These are phyloP conservation scores for Cladorrhinum sp. DNA, from an alignment of 2,329 filamentous ascomycete genomes.

Conservation along the genomic window DNA sequence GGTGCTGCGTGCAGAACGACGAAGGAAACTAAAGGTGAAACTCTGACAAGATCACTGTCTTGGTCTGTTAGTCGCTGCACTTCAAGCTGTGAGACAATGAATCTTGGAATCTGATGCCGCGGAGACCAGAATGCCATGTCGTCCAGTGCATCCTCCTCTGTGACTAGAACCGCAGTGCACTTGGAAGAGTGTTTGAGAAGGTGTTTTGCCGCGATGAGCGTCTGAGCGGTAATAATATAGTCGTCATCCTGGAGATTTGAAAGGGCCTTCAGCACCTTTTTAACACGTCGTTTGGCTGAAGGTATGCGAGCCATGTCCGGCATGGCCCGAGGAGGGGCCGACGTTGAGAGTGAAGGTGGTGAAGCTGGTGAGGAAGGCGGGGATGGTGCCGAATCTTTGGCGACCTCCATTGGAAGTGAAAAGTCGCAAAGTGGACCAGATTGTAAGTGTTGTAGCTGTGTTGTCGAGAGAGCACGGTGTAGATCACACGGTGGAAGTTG, in stretches of 20 bases:
- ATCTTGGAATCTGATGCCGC: conserved; percentile 30
- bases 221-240: conserved; percentile 14
- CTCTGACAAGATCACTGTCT: conserved; percentile 29
- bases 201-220: conserved; percentile 20
- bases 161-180: conserved; percentile 13
- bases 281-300: background rate
- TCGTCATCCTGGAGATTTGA: conserved; percentile 16
- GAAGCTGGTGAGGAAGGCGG: background rate
- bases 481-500: no score
- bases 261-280: conserved; percentile 16
- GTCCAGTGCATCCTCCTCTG: background rate
- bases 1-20: conserved; percentile 27
- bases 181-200: conserved; percentile 12
- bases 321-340: background rate
- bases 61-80: conserved; percentile 38
- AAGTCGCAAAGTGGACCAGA: background rate
- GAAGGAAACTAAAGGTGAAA: conserved; percentile 36
- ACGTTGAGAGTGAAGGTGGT: background rate
- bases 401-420: background rate
- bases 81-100: conserved; percentile 41
- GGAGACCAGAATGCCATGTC: background rate
- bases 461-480: no score
- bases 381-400: background rate
- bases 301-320: background rate
- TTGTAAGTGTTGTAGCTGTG: background rate